Base-by-base conservation (phyloP, 2,329 filamentous ascomycete genomes). In the Verruconis gallopava region DNA sequence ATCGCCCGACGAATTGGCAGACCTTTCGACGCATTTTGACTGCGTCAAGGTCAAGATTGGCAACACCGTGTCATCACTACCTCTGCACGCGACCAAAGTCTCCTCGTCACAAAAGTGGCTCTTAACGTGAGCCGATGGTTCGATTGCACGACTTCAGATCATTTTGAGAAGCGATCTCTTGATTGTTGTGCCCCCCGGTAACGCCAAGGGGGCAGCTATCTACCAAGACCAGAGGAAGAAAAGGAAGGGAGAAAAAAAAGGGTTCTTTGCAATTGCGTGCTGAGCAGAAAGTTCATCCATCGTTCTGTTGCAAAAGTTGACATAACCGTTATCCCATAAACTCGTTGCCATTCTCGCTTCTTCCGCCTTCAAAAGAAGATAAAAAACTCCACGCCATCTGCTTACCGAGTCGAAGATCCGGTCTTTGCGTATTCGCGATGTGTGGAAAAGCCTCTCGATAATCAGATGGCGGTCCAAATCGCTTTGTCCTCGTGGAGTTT, bases 11-110 rank as follows among this genome's bases (percentile, higher is more conserved):
- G 43, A 46, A 34, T 45, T 48, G 21, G 30, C 40, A 28, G 39
- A 48, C 5, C 51, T 58, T 20, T 42, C 49, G 17, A 50, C 56
- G 17, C 41, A 44, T 3, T 63, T 71, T 40, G 47, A 57, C 4
- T 56, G 55, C 11, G 58, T 71, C 21, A 72, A 72, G 51, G 55
- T 63, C n/a, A 64, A 66, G 44, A 59, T 71, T 32, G 68, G 68
- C 3, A 66, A 65, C 21, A 42, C 32, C 3, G 19, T 40, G 17
- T 21, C 14, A 14, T 19, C 42, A 21, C 17, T 40, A 9, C 12
- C 15, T 15, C 15, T 38, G 5, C 6, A 30, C 9, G 9, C 25
- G 25, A 30, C n/a, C n/a, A n/a, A n/a, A n/a, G n/a, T n/a, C n/a
- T n/a, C n/a, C n/a, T n/a, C n/a, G n/a, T n/a, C n/a, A n/a, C n/a